Evolutionary conservation across 805 yeast species (phyloP), one percentile per base, ranked within the genome.

Genomic region (Nakazawaea wickerhamii): DNA sequence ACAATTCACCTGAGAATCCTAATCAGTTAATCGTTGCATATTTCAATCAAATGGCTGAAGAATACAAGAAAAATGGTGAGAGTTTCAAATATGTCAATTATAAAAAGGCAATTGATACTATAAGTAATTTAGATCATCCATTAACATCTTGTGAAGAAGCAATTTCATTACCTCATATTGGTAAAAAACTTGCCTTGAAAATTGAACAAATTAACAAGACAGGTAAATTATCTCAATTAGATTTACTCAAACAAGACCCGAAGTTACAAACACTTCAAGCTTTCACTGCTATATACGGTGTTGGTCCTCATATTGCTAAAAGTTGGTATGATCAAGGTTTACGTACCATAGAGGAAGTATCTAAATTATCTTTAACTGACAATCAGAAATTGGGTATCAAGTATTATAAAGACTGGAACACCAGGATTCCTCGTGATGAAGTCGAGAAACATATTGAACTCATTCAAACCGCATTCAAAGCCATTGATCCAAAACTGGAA

Each of bases 331-430:
- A 58, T 5, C 58, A 63, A 42, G 71, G 74, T 3, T 50, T 53
- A 21, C 50, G 68, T 13, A 59, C 68, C 1, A 45, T 68, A 11
- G 66, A 70, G 1, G 77, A 71, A 33, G 55, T 70, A 5, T 31
- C 50, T 4, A 28, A 54, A 10, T 46, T 63, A 23, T 36, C 38
- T n/a, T 49, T 64, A 28, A 54, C 51, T 2, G 48, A 46, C 7
- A 50, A 48, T 18, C 61, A 60, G 33, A 51, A 54, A 37, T 53
- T 65, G 6, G 81, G 81, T 0, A 44, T 77, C 5, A 56, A 63
- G 22, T 73, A 71, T 47, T 69, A 68, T 44, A 55, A 66, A 4
- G 81, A 77, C 45, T 72, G 79, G 67, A 52, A 54, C 20, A 52
- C 50, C 13, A 56, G 61, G 26, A 75, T 77, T 5, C 65, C 75